A percentile compares a stretch with the other conserved stretches of the same genome.
These are phyloP conservation scores for Trichoderma sp. DNA, from an alignment of 2,329 filamentous ascomycete species.

Conservation along the genomic window DNA sequence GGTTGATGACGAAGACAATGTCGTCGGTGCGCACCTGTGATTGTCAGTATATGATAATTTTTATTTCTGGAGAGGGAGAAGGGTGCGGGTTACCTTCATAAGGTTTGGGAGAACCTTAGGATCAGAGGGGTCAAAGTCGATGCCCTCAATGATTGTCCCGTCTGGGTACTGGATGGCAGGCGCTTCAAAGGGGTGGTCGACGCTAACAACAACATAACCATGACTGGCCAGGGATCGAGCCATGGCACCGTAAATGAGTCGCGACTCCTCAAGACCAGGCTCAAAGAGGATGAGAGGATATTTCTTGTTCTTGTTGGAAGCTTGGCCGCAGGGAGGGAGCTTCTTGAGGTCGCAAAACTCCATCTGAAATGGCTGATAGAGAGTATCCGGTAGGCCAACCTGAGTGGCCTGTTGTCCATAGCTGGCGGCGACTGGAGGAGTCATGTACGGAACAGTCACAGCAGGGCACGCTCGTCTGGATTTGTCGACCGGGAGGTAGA, in stretches of 20 bases:
- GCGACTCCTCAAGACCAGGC: slow-evolving; percentile 42
- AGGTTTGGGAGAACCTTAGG: slow-evolving; percentile 22
- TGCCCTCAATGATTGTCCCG: slow-evolving; percentile 33
- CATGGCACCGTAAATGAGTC: slow-evolving; percentile 43
- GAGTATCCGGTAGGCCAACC: slow-evolving; percentile 32
- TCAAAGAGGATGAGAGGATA: slow-evolving; percentile 41
- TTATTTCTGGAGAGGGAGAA: too few species aligned
- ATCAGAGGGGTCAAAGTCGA: slow-evolving; percentile 21
- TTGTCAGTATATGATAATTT: neutral
- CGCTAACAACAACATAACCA: slow-evolving; percentile 44
- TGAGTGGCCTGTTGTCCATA: slow-evolving; percentile 30
- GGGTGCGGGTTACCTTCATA: slow-evolving; percentile 21
- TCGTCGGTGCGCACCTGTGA: slow-evolving; percentile 36
- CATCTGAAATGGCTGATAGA: slow-evolving; percentile 30
- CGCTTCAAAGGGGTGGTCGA: slow-evolving; percentile 50
- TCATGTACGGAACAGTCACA: slow-evolving; percentile 33
- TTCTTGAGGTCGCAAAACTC: slow-evolving; percentile 27
- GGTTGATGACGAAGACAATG: slow-evolving; percentile 36
- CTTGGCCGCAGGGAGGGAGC: slow-evolving; percentile 14
- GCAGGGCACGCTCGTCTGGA: slow-evolving; percentile 23
- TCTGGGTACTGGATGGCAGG: slow-evolving; percentile 46
- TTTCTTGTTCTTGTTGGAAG: neutral
- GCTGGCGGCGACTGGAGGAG: slow-evolving; percentile 29
- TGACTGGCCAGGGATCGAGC: slow-evolving; percentile 45
- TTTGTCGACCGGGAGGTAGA: slow-evolving; percentile 32